These are phyloP conservation scores for Pseudozyma thailandica DNA, from an alignment of 1,284 basidiomycete genomes.

Conservation along the genomic window DNA sequence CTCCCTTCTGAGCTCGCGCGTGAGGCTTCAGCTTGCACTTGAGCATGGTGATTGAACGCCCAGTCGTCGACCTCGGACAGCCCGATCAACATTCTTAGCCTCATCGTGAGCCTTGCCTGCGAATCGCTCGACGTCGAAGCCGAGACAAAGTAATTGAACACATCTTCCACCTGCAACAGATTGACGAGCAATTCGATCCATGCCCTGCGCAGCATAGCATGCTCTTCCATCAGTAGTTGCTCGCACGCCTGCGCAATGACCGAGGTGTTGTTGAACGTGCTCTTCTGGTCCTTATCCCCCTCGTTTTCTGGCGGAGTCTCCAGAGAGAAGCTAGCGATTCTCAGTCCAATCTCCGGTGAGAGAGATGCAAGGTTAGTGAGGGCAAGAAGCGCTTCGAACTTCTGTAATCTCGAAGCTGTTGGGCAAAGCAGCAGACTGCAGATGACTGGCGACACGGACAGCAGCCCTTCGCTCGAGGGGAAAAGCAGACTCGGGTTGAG, in stretches of 20 bases:
- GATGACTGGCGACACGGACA: conserved; percentile 36
- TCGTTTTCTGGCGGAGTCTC: neutral
- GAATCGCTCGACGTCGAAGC: neutral
- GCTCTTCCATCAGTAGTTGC: conserved; percentile 81
- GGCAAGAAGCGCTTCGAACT: conserved; percentile 93
- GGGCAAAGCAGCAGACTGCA: conserved; percentile 40
- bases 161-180: conserved; percentile 79
- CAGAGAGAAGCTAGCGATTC: conserved; percentile 60
- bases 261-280: conserved; percentile 17
- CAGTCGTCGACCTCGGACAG: conserved; percentile 36
- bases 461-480: conserved; percentile 69
- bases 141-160: conserved; percentile 61
- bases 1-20: neutral
- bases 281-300: neutral
- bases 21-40: neutral
- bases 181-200: conserved; percentile 94
- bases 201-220: conserved; percentile 83
- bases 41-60: conserved; percentile 7
- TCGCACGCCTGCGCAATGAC: conserved; percentile 30
- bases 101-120: conserved; percentile 21
- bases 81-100: conserved; percentile 30
- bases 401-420: conserved; percentile 78
- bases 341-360: conserved; percentile 61
- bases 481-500: conserved; percentile 88
- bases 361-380: conserved; percentile 90